Evolutionary conservation across 345 rosid species (phyloP).

Genomic region (Lepidium didymum): DNA sequence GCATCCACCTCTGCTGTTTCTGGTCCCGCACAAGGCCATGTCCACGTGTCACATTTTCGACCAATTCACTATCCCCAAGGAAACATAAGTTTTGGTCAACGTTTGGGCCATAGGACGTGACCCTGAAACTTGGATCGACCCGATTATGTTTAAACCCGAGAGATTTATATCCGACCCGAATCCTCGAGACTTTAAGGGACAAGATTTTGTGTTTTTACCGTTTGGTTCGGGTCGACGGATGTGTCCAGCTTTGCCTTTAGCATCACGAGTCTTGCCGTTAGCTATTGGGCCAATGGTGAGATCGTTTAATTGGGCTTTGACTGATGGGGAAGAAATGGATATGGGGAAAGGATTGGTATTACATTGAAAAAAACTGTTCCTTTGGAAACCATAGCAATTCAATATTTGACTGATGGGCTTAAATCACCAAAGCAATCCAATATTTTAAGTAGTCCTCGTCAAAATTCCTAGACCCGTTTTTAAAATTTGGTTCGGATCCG

Average conservation of each 20-base stretch:
- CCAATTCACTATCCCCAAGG: conserved; percentile 49
- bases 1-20: conserved; percentile 74
- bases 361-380: conserved; percentile 57
- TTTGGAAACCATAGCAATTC: conserved; percentile 50
- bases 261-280: conserved; percentile 51
- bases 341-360: conserved; percentile 65
- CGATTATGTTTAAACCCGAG: conserved; percentile 54
- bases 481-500: too few species aligned
- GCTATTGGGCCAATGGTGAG: conserved; percentile 57
- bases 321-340: conserved; percentile 48
- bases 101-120: conserved; percentile 65
- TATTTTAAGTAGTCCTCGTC: neutral
- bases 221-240: conserved; percentile 83
- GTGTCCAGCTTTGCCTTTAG: conserved; percentile 77
- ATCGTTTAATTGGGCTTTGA: conserved; percentile 59
- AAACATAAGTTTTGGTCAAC: conserved; percentile 69
- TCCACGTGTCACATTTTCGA: conserved; percentile 43
- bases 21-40: conserved; percentile 84
- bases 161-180: conserved; percentile 44
- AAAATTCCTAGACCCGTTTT: too few species aligned
- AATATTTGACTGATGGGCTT: too few species aligned
- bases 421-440: neutral
- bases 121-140: conserved; percentile 53
- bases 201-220: conserved; percentile 60
- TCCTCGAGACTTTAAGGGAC: conserved; percentile 51